Conservation (phyloP, 2,329 filamentous ascomycete genomes). For the Aspergillaceae sp. region DNA sequence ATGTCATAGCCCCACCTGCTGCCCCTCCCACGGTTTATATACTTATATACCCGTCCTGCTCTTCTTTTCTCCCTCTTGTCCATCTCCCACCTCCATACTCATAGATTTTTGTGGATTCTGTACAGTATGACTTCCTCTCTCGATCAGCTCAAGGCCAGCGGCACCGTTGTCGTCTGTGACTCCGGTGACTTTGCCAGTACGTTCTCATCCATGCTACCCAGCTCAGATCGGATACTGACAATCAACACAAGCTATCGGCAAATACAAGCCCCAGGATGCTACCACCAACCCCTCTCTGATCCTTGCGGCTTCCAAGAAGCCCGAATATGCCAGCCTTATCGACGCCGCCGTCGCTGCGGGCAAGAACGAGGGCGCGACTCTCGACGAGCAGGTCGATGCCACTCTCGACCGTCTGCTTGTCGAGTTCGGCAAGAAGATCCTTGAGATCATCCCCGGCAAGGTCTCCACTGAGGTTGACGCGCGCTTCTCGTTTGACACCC, state of each 20-base stretch:
- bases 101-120: slow-evolving; percentile 17
- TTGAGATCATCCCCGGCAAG: slow-evolving; percentile 94
- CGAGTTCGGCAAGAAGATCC: slow-evolving; percentile 96
- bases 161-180: slow-evolving; percentile 96
- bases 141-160: slow-evolving; percentile 91
- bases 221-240: background rate
- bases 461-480: slow-evolving; percentile 99
- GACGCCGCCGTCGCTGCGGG: slow-evolving; percentile 76
- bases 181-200: slow-evolving; percentile 82
- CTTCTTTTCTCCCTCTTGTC: slow-evolving; percentile 8
- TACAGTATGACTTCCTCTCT: slow-evolving; percentile 72
- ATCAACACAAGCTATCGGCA: slow-evolving; percentile 66
- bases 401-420: slow-evolving; percentile 91
- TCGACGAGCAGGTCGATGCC: slow-evolving; percentile 78
- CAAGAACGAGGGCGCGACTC: slow-evolving; percentile 59
- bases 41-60: slow-evolving; percentile 7
- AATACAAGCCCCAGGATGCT: slow-evolving; percentile 99
- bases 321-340: slow-evolving; percentile 88
- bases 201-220: slow-evolving; percentile 29
- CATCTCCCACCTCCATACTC: slow-evolving; percentile 7
- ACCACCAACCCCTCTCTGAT: slow-evolving; percentile 99
- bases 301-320: slow-evolving; percentile 95
- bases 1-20: slow-evolving; percentile 7
- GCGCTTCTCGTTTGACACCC: slow-evolving; percentile 86
- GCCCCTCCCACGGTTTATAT: slow-evolving; percentile 4